A percentile compares a stretch with the other conserved stretches of the same genome.
These are phyloP conservation scores for Pyracantha coccinea DNA, from an alignment of 331 rosid species.

Conservation along the genomic window DNA sequence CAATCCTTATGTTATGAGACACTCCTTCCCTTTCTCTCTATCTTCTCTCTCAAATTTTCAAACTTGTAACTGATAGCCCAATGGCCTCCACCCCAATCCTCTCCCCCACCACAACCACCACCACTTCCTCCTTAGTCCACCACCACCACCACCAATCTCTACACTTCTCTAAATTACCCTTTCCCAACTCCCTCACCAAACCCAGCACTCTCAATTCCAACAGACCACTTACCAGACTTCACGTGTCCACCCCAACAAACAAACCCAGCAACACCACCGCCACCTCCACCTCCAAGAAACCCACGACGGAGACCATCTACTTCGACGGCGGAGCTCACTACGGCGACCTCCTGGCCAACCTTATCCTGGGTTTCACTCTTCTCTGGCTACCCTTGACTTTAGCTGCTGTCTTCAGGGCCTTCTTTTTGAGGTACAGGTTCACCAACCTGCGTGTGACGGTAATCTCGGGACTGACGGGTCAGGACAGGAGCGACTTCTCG, in stretches of 20 bases:
- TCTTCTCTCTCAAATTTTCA: background rate
- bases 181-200: slow-evolving; percentile 8
- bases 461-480: slow-evolving; percentile 77
- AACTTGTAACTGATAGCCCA: slow-evolving; percentile 26
- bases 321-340: slow-evolving; percentile 97
- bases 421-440: slow-evolving; percentile 76
- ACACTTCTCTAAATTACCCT: slow-evolving; percentile 14
- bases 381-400: slow-evolving; percentile 77
- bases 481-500: slow-evolving; percentile 81
- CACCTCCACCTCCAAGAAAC: background rate
- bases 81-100: slow-evolving; percentile 45
- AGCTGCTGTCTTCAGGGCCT: slow-evolving; percentile 75
- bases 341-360: slow-evolving; percentile 71
- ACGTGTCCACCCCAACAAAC: slow-evolving; percentile 73
- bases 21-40: background rate
- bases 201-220: background rate
- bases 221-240: slow-evolving; percentile 39
- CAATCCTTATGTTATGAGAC: background rate
- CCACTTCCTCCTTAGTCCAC: slow-evolving; percentile 29
- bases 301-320: slow-evolving; percentile 52
- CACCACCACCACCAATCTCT: slow-evolving; percentile 17
- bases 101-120: slow-evolving; percentile 37
- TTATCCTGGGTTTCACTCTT: slow-evolving; percentile 71
- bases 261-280: too few relatives aligned
- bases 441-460: slow-evolving; percentile 81